These are phyloP conservation scores for Fusarium decemcellulare DNA, from an alignment of 2,329 filamentous ascomycete genomes.

Conservation along the genomic window DNA sequence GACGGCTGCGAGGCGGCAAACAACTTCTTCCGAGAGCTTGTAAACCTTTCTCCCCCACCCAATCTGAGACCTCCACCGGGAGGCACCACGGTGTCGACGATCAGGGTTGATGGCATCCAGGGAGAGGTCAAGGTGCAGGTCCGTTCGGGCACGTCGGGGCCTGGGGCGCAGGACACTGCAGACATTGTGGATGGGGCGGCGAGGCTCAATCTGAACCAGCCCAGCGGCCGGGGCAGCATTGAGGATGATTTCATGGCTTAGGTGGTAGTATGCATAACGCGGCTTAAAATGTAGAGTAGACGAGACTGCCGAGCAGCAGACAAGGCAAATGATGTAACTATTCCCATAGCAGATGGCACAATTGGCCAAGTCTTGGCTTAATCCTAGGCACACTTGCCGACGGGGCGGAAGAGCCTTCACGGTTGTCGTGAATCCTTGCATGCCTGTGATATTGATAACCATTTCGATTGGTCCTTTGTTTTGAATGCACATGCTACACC, in stretches of 20 bases:
- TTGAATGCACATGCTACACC: no score
- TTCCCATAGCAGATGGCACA: background rate
- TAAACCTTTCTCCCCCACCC: constrained; percentile 59
- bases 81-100: constrained; percentile 57
- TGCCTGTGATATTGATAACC: no score
- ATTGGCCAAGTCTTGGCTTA: background rate
- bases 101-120: constrained; percentile 69
- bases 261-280: background rate
- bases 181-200: constrained; percentile 61
- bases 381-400: background rate
- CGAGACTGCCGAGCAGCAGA: no score
- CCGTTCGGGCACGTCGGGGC: constrained; percentile 52
- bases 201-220: constrained; percentile 56
- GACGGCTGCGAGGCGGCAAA: constrained; percentile 82
- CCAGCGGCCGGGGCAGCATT: constrained; percentile 50
- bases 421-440: background rate
- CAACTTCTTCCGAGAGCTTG: constrained; percentile 77
- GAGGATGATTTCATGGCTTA: constrained; percentile 64
- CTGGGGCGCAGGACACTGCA: constrained; percentile 47
- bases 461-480: no score
- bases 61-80: constrained; percentile 54
- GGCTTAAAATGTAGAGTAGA: background rate
- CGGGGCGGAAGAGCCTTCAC: background rate
- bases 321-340: background rate
- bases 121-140: constrained; percentile 71